phyloP scores from a whole-genome alignment of 2,329 filamentous ascomycete genomes.

The Pseudogymnoascus sp. region DNA sequence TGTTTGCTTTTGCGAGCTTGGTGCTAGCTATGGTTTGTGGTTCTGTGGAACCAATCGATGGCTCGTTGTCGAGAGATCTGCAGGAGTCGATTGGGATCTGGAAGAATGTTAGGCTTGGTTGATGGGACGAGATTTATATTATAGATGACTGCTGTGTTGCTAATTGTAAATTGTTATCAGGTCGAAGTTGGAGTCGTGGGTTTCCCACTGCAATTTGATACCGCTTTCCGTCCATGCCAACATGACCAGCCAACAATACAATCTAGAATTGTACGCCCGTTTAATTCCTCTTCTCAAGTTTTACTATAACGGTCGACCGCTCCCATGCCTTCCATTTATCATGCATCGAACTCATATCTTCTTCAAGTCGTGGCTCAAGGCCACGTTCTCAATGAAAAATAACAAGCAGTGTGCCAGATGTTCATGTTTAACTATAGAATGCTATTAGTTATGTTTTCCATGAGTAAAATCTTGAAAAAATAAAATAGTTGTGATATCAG shows the following conservation, averaged over 20 bases:
- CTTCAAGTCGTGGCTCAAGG: constrained; percentile 3
- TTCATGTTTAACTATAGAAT: not conserved
- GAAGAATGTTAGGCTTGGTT: constrained; percentile 44
- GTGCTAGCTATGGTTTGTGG: constrained; percentile 41
- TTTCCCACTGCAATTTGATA: not conserved
- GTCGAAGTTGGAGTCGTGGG: not conserved
- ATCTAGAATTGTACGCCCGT: not conserved
- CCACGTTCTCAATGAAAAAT: constrained; percentile 10
- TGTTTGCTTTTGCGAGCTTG: constrained; percentile 41
- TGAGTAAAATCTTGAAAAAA: constrained; percentile 12
- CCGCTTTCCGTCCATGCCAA: not conserved
- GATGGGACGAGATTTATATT: not conserved
- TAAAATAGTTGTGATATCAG: constrained; percentile 22
- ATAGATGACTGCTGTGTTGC: not conserved
- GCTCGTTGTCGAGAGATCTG: constrained; percentile 42
- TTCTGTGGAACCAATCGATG: constrained; percentile 37
- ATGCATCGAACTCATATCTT: not conserved
- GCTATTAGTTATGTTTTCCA: constrained; percentile 5
- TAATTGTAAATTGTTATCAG: not conserved
- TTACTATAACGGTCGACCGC: not conserved
- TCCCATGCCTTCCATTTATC: not conserved
- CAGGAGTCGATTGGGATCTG: constrained; percentile 47
- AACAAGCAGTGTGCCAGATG: constrained; percentile 1
- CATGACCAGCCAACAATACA: not conserved
- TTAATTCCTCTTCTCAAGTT: not conserved